Percentiles rank a stretch among this genome's conserved stretches.
Evolutionary conservation across 2,329 filamentous ascomycete species (phyloP).

Genomic region (Xylaria sp.): DNA sequence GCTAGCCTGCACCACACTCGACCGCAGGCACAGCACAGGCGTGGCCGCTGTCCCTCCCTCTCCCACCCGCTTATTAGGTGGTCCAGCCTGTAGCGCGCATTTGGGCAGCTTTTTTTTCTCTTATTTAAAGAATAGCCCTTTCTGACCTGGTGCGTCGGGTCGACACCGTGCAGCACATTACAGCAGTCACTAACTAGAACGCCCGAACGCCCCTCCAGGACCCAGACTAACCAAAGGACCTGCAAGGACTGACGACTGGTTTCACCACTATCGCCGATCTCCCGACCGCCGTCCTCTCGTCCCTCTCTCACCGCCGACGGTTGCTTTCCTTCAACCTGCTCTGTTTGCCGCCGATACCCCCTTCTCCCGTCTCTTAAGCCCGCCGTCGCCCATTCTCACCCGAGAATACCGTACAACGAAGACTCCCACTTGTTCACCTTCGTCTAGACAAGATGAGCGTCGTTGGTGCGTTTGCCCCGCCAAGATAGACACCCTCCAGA

Average conservation of each 20-base stretch:
- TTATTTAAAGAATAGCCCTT: conserved; percentile 19
- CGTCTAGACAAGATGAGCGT: conserved; percentile 57
- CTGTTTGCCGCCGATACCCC: conserved; percentile 9
- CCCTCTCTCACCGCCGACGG: conserved; percentile 10
- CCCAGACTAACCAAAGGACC: background rate
- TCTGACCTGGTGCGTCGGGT: conserved; percentile 6
- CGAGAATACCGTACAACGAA: conserved; percentile 4
- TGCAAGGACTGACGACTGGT: conserved; percentile 15
- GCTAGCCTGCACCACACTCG: conserved; percentile 26
- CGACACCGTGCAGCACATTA: too few species aligned
- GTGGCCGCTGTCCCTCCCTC: conserved; percentile 24
- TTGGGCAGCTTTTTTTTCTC: conserved; percentile 39
- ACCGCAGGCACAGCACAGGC: too few species aligned
- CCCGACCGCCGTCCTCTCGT: background rate
- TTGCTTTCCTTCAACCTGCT: conserved; percentile 3
- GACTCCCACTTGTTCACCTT: conserved; percentile 28
- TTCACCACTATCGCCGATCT: conserved; percentile 1
- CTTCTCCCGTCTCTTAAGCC: background rate
- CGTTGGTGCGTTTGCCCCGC: conserved; percentile 51
- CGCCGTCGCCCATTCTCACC: background rate
- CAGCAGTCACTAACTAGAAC: too few species aligned
- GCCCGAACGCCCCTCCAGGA: too few species aligned
- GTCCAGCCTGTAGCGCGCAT: conserved; percentile 30
- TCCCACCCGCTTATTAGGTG: conserved; percentile 27
- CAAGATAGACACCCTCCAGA: background rate